Base-by-base conservation (phyloP, 2,329 filamentous ascomycete genomes). In the Hypoxylon sp. region DNA sequence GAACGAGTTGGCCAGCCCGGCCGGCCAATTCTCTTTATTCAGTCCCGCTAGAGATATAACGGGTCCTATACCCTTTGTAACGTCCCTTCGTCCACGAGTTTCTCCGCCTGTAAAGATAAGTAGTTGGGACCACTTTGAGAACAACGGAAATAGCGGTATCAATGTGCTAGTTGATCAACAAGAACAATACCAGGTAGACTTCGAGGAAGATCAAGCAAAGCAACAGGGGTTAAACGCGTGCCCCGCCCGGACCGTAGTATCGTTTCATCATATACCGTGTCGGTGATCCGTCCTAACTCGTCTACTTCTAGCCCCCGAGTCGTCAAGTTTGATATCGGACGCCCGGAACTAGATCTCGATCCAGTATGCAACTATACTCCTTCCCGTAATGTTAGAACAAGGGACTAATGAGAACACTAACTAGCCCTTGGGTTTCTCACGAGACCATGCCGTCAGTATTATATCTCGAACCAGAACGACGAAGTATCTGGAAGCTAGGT, bases 271-370 rank as follows among this genome's bases (percentile, higher is more conserved):
- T 41, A 53, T 52, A 38, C 57, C 67, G 53, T 53, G 53, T 63
- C 36, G 43, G 34, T 46, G 53, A 58, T 53, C 63, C 52, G 51
- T 65, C 32, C 51, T 45, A 30, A 34, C 28, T 21, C 36, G 52
- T 17, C 51, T 52, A 45, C 49, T 59, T 67, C 64, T 49, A 67
- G 64, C 53, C 60, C 60, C 63, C 52, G 63, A 60, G 49, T 51
- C 46, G 13, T 66, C 34, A 28, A 53, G 36, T 30, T 61, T 61
- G 52, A 61, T 53, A 61, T 63, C 61, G 59, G 61, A 45, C 34
- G 30, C 25, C 51, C 48, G 59, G 57, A 63, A 51, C 23, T 34
- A 43, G 60, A 69, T 71, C 66, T 59, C 65, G 68, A 71, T 71
- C 48, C 5, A 49, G 36, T 23, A 34, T 43, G 50, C 14, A 59